A percentile compares a stretch with the other conserved stretches of the same genome.
These are phyloP conservation scores for Vanrija sp. DNA, from an alignment of 1,284 basidiomycete genomes.

Conservation along the genomic window DNA sequence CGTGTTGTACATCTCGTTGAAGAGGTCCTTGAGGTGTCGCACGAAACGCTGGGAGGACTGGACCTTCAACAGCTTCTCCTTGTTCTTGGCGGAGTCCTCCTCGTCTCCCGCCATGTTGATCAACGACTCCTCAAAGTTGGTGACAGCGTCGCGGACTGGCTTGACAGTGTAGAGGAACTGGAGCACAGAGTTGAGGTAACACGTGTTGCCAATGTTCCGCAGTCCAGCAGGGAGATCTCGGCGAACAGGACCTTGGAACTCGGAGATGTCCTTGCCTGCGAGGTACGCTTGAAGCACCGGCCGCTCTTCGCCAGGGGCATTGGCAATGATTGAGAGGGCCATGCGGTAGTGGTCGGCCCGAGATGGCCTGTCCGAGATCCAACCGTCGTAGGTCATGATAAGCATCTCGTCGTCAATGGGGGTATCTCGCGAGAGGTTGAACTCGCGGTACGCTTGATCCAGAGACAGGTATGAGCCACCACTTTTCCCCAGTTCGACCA, in stretches of 20 bases:
- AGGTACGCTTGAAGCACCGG: constrained; percentile 34
- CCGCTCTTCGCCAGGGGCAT: constrained; percentile 36
- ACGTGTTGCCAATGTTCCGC: constrained; percentile 49
- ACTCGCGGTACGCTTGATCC: constrained; percentile 39
- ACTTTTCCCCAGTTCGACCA: constrained; percentile 26
- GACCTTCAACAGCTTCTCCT: constrained; percentile 13
- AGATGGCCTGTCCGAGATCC: constrained; percentile 16
- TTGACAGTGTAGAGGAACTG: constrained; percentile 47
- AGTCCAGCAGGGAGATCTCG: constrained; percentile 46
- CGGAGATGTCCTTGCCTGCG: constrained; percentile 21
- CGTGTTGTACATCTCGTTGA: constrained; percentile 40
- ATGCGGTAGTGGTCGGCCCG: constrained; percentile 36
- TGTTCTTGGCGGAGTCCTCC: constrained; percentile 1
- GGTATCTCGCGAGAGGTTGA: constrained; percentile 31
- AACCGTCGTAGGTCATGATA: constrained; percentile 41
- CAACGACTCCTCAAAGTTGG: constrained; percentile 23
- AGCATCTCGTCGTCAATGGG: constrained; percentile 37
- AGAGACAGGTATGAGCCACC: constrained; percentile 32
- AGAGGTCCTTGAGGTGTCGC: constrained; percentile 36
- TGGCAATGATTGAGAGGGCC: constrained; percentile 39
- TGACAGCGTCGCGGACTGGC: constrained; percentile 42
- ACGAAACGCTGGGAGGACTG: constrained; percentile 36
- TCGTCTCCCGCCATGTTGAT: neutral
- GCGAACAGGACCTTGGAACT: constrained; percentile 24
- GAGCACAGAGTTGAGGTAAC: constrained; percentile 47